phyloP scores from a whole-genome alignment of 2,329 filamentous ascomycete species.

The Colletotrichum navitas region DNA sequence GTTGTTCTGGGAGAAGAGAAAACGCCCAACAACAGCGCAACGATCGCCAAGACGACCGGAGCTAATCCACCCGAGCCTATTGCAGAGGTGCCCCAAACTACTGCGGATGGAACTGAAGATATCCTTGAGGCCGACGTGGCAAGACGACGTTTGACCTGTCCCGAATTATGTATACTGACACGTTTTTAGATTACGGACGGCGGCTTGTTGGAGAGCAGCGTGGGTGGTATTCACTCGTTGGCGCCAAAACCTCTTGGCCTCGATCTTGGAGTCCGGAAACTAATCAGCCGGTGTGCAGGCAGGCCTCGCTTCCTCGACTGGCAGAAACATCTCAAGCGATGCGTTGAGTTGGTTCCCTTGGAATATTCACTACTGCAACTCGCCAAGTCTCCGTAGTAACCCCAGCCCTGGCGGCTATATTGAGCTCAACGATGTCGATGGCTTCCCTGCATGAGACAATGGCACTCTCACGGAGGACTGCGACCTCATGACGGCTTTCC shows the following conservation, averaged over 20 bases:
- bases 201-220: neutral
- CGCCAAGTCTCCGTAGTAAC: constrained; percentile 27
- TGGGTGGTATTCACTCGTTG: neutral
- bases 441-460: constrained; percentile 46
- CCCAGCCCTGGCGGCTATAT: constrained; percentile 59
- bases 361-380: too few species aligned
- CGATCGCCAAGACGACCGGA: neutral
- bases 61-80: neutral
- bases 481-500: neutral
- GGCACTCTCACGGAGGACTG: neutral
- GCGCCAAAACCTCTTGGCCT: neutral
- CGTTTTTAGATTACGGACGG: neutral
- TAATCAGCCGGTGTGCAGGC: neutral
- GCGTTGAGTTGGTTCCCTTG: constrained; percentile 9
- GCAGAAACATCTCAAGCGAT: constrained; percentile 43
- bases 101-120: neutral
- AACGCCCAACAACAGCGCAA: neutral
- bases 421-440: constrained; percentile 58
- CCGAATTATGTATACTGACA: neutral
- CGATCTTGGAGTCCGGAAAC: neutral
- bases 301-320: neutral
- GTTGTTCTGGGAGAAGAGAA: neutral
- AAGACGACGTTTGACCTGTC: neutral
- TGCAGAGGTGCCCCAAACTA: neutral
- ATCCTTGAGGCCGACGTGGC: neutral